Base-by-base conservation (phyloP, 2,329 filamentous ascomycete genomes). In the Neonectria ditissima region DNA sequence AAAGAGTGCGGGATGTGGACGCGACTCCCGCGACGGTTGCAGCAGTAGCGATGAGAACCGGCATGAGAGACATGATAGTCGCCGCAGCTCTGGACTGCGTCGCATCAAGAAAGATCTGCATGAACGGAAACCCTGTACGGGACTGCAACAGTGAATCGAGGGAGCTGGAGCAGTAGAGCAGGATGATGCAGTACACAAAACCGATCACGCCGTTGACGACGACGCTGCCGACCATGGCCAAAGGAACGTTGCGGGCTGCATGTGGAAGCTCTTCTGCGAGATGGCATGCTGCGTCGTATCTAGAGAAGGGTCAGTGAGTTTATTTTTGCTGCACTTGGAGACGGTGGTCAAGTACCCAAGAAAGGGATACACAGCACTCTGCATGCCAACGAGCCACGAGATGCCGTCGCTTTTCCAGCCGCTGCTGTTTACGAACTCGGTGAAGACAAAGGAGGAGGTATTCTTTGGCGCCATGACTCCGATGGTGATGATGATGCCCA, bases 131-230 rank as follows among this genome's bases (percentile, higher is more conserved):
- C 0, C 81, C 82, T 0, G 79, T 82, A 0, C 77, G 74, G 0
- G 80, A 81, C 0, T 73, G 51, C 2, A 83, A 73, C 3, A 84
- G 69, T 0, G 70, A 67, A 1, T 80, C 71, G 1, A 84, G 73
- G 4, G 70, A 66, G 1, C 80, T 80, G 0, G 82, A 76, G 1
- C 76, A 80, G 70, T 80, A 86, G 1, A 84, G 73, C 0, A 85
- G 70, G 6, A 83, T 71, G 55, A 82, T 74, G 32, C 74, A 75
- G 64, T 79, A 83, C 3, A 74, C 73, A 2, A 84, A 73, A 3
- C 82, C 83, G 51, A 84, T 77, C 1, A 84, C 52, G 0, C 82
- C 82, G 53, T 85, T 85, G 39, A 82, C 70, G 0, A 76, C 55
- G 2, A 77, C 74, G 41, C 73, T 76, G 5, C 76, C 75, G 0